A percentile compares a stretch with the other conserved stretches of the same genome.
phyloP scores from a whole-genome alignment of 2,329 filamentous ascomycete genomes.

The Colletotrichum phormii region DNA sequence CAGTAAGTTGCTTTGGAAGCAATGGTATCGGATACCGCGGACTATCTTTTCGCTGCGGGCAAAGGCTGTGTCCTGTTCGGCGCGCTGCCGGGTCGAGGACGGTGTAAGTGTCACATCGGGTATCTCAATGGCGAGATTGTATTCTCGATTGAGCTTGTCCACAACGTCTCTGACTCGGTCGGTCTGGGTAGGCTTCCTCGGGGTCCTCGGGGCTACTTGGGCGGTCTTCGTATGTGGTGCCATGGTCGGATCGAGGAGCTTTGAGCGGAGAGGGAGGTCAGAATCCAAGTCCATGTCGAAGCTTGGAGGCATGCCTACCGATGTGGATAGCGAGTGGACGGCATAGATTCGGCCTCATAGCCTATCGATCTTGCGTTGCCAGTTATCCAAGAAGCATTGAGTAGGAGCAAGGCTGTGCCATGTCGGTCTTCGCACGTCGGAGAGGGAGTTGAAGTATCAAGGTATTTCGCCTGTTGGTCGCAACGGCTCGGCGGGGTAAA shows the following conservation, averaged over 20 bases:
- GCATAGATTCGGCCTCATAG: not conserved
- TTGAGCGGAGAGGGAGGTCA: not conserved
- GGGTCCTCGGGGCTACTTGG: constrained; percentile 15
- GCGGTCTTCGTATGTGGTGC: not conserved
- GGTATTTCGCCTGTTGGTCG: not conserved
- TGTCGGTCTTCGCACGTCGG: not conserved
- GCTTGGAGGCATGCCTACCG: not conserved
- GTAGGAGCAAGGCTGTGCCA: constrained; percentile 2
- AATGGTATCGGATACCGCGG: constrained; percentile 3
- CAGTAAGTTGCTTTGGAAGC: not conserved
- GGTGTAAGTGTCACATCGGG: constrained; percentile 9
- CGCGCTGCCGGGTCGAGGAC: not conserved
- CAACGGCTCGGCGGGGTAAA: not conserved
- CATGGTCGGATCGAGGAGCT: constrained; percentile 2
- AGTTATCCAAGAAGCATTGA: not conserved
- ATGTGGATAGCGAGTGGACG: not conserved
- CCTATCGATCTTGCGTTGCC: not conserved
- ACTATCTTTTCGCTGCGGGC: constrained; percentile 17
- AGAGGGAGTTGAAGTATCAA: not conserved
- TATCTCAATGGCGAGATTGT: constrained; percentile 24
- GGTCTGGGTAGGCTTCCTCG: not conserved
- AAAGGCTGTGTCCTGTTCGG: not conserved
- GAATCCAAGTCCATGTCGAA: not conserved
- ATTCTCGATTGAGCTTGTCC: constrained; percentile 33
- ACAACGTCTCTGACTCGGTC: not conserved